Conservation (phyloP, 2,329 filamentous ascomycete species). For the Epichloe coenophiala region DNA sequence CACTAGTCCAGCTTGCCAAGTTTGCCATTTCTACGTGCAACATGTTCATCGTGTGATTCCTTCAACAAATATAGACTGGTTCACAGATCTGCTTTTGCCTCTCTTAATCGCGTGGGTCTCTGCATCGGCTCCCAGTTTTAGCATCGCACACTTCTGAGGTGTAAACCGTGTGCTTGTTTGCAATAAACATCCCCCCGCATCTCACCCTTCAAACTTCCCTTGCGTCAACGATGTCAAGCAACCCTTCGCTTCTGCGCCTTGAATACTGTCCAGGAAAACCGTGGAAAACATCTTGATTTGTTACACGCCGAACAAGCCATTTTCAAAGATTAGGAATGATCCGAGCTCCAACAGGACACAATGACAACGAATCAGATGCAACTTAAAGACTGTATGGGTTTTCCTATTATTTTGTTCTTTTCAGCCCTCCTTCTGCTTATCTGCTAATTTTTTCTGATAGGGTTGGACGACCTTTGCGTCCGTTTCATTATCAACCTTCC, state of each 20-base stretch:
- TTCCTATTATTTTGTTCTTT: background rate
- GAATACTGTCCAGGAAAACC: conserved; percentile 19
- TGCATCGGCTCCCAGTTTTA: background rate
- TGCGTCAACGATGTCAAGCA: conserved; percentile 18
- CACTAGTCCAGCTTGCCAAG: background rate
- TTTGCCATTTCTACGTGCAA: too few species aligned
- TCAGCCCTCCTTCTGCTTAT: background rate
- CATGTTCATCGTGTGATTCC: background rate
- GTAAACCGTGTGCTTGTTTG: background rate
- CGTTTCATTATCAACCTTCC: conserved; percentile 97
- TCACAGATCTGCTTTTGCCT: background rate
- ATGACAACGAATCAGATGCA: conserved; percentile 72
- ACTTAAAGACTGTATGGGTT: conserved; percentile 68
- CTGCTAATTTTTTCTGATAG: conserved; percentile 29
- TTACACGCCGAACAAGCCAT: background rate
- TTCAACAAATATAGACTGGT: background rate
- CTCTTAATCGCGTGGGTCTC: background rate
- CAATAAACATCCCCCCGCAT: background rate
- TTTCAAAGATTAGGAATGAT: conserved; percentile 7
- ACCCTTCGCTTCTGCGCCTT: conserved; percentile 16
- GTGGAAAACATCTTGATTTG: conserved; percentile 11
- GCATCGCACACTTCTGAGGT: background rate
- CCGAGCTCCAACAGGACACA: conserved; percentile 25
- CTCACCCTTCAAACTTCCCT: background rate
- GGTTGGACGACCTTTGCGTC: conserved; percentile 95